Conservation (phyloP, 352 stramenopile genomes). For the Globisporangium cystogenes region DNA sequence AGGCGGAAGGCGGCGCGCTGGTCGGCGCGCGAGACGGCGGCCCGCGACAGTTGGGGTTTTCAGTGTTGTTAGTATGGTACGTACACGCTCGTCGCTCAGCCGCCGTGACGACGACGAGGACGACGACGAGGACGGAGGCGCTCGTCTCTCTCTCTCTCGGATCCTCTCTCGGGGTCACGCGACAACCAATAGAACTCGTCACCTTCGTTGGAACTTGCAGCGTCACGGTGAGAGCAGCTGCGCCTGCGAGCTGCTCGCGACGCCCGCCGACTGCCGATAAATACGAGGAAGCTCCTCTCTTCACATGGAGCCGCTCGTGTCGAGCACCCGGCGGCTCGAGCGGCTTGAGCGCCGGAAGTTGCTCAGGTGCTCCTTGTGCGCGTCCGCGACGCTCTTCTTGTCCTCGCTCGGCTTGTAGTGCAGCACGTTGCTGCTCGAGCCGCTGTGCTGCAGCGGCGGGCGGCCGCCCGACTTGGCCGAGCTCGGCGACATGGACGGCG, state of each 20-base stretch:
- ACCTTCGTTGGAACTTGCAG: too few species aligned
- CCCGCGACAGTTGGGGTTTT: not conserved
- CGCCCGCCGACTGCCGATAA: too few species aligned
- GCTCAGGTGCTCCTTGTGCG: slow-evolving; percentile 36
- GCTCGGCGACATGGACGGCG: not conserved
- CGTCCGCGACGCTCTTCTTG: slow-evolving; percentile 29
- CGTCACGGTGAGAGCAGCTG: too few species aligned
- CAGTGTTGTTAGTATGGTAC: slow-evolving; percentile 5
- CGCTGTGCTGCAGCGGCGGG: slow-evolving; percentile 22
- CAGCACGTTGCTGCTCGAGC: slow-evolving; percentile 33
- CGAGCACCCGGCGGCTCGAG: slow-evolving; percentile 5
- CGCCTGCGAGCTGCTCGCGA: too few species aligned
- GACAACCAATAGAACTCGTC: too few species aligned
- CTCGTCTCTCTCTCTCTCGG: not conserved
- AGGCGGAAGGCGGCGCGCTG: not conserved
- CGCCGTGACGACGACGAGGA: not conserved
- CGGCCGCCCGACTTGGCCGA: slow-evolving; percentile 9
- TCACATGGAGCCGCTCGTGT: not conserved
- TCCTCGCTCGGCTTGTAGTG: slow-evolving; percentile 24
- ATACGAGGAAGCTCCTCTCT: not conserved
- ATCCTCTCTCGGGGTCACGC: too few species aligned
- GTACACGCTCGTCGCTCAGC: not conserved
- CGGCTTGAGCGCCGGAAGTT: slow-evolving; percentile 12
- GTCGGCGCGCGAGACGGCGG: too few species aligned
- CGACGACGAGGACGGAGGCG: not conserved